Evolutionary conservation across 2,329 filamentous ascomycete genomes (phyloP).

Genomic region (Diaporthe sp.): DNA sequence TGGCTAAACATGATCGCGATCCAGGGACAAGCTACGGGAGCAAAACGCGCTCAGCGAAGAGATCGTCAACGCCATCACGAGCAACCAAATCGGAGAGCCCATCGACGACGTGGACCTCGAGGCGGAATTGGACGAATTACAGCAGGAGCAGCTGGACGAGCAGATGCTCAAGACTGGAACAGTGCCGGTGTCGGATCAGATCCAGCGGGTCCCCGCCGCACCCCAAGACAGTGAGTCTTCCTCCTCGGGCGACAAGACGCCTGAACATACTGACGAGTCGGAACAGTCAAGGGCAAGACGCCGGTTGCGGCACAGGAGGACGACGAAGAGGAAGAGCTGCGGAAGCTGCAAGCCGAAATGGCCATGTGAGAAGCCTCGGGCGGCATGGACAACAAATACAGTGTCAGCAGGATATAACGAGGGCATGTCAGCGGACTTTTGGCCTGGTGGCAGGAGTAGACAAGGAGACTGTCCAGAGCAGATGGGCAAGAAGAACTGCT

Average conservation of each 20-base stretch:
- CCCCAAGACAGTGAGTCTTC: constrained; percentile 80
- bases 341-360: constrained; percentile 96
- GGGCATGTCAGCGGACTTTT: background rate
- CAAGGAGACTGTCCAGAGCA: constrained; percentile 8
- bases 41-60: constrained; percentile 95
- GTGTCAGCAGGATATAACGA: constrained; percentile 6
- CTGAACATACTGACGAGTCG: background rate
- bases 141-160: constrained; percentile 94
- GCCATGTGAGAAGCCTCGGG: constrained; percentile 75
- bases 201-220: constrained; percentile 82
- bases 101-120: constrained; percentile 91
- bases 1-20: constrained; percentile 48
- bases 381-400: background rate
- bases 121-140: constrained; percentile 85
- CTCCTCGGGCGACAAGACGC: background rate
- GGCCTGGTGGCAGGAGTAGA: constrained; percentile 2
- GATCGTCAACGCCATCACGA: constrained; percentile 88
- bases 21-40: constrained; percentile 89
- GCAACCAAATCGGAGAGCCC: constrained; percentile 73
- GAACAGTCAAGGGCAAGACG: constrained; percentile 64
- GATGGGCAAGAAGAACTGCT: constrained; percentile 4
- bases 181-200: constrained; percentile 83
- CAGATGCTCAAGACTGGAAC: constrained; percentile 92
- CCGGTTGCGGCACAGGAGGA: constrained; percentile 76
- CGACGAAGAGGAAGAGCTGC: constrained; percentile 95